These are phyloP conservation scores for Durio zibethinus DNA, from an alignment of 345 rosid species.

Conservation along the genomic window DNA sequence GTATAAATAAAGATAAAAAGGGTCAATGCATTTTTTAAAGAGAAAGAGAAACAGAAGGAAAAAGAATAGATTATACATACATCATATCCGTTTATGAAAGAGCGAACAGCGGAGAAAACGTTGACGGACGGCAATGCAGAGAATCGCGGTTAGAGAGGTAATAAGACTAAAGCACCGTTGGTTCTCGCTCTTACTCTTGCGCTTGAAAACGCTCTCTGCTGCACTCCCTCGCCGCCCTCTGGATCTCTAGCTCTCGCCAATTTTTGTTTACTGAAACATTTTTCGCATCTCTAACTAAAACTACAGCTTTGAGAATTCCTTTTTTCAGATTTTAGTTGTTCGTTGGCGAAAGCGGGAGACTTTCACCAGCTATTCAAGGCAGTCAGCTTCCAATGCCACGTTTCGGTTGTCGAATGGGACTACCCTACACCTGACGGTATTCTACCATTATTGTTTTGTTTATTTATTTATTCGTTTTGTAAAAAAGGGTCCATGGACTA, in stretches of 20 bases:
- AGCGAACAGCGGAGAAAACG: slow-evolving; percentile 75
- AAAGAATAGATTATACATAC: slow-evolving; percentile 45
- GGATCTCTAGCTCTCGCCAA: slow-evolving; percentile 24
- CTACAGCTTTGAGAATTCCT: too few species aligned
- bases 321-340: too few species aligned
- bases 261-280: too few species aligned
- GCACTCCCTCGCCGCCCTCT: slow-evolving; percentile 12
- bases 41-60: too few species aligned
- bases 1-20: too few species aligned
- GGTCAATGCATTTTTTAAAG: too few species aligned
- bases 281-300: too few species aligned
- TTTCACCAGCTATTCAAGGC: too few species aligned
- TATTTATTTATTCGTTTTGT: background rate
- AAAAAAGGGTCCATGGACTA: background rate
- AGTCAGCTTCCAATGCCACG: background rate
- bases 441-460: background rate
- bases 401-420: background rate
- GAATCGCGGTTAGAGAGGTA: slow-evolving; percentile 60
- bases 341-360: too few species aligned
- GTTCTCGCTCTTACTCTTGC: slow-evolving; percentile 31
- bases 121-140: slow-evolving; percentile 83
- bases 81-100: slow-evolving; percentile 72
- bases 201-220: slow-evolving; percentile 7
- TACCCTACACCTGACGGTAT: background rate
- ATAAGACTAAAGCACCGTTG: slow-evolving; percentile 75